phyloP scores from a whole-genome alignment of 139 green algal species.

The Volvox africanus region DNA sequence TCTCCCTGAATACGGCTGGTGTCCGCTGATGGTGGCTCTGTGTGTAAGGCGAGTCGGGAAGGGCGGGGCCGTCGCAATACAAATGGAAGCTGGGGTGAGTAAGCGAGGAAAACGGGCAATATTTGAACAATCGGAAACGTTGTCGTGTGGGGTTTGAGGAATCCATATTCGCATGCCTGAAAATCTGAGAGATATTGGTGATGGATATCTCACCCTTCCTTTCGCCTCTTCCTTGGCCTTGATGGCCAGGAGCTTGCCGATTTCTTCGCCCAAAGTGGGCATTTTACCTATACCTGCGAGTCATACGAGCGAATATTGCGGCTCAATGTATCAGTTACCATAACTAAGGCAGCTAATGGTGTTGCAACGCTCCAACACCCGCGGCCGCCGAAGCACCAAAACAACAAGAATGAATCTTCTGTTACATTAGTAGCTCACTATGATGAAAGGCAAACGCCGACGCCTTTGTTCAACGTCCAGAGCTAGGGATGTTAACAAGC shows the following conservation, averaged over 20 bases:
- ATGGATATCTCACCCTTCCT: conserved; percentile 28
- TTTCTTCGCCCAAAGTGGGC: background rate
- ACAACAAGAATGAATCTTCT: background rate
- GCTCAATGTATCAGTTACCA: background rate
- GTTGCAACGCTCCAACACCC: background rate
- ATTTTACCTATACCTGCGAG: background rate
- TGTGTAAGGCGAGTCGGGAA: too few relatives aligned
- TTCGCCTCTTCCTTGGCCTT: conserved; percentile 27
- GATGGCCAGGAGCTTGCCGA: conserved; percentile 17
- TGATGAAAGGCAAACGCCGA: too few relatives aligned
- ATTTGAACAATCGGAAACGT: too few relatives aligned
- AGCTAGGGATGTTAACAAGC: too few relatives aligned
- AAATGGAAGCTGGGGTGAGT: too few relatives aligned
- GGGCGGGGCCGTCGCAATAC: too few relatives aligned
- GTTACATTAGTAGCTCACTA: too few relatives aligned
- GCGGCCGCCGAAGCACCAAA: background rate
- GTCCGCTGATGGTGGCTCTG: conserved; percentile 18
- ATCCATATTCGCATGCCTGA: too few relatives aligned
- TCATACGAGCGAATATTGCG: background rate
- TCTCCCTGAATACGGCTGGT: conserved; percentile 19
- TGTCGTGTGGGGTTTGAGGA: too few relatives aligned
- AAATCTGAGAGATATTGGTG: too few relatives aligned
- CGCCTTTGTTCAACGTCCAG: too few relatives aligned
- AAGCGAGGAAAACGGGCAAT: too few relatives aligned
- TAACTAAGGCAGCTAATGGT: background rate